A percentile compares a stretch with the other conserved stretches of the same genome.
phyloP scores from a whole-genome alignment of 192 early-diverging fungal species.

The Coemansia brasiliensis region DNA sequence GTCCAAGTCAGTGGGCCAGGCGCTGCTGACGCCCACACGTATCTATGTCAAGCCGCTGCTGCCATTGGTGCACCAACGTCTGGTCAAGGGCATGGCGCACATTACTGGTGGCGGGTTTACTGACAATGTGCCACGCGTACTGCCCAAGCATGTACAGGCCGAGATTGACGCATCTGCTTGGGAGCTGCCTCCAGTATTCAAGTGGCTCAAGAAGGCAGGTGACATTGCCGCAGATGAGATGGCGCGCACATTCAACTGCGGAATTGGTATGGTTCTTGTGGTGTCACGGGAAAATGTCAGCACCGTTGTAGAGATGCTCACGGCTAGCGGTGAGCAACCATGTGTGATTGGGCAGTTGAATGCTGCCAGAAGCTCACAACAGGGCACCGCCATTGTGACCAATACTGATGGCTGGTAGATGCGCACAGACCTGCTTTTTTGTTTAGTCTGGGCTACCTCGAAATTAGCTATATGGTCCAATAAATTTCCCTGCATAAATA shows the following conservation, averaged over 20 bases:
- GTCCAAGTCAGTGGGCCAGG: slow-evolving; percentile 69
- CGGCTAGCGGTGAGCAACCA: slow-evolving; percentile 63
- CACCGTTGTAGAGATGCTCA: slow-evolving; percentile 61
- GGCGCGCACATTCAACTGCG: slow-evolving; percentile 98
- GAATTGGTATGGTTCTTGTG: slow-evolving; percentile 96
- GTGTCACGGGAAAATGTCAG: slow-evolving; percentile 65
- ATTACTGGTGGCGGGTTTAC: slow-evolving; percentile 98
- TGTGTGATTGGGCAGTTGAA: slow-evolving; percentile 71
- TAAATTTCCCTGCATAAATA: slow-evolving; percentile 4
- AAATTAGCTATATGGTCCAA: neutral
- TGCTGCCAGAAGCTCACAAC: slow-evolving; percentile 2
- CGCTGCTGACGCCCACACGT: slow-evolving; percentile 88
- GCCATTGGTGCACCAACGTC: slow-evolving; percentile 65
- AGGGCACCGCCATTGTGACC: slow-evolving; percentile 17
- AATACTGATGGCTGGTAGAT: slow-evolving; percentile 34
- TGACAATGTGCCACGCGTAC: slow-evolving; percentile 95
- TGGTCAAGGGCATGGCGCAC: slow-evolving; percentile 96
- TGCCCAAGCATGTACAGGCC: slow-evolving; percentile 82
- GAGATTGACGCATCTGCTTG: slow-evolving; percentile 79
- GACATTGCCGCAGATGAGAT: slow-evolving; percentile 70
- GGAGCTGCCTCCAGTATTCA: slow-evolving; percentile 89
- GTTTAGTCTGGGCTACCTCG: neutral
- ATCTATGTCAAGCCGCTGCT: slow-evolving; percentile 95
- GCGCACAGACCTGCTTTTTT: neutral
- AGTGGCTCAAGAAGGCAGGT: slow-evolving; percentile 89